These are phyloP conservation scores for Purpureocillium lavendulum DNA, from an alignment of 2,329 filamentous ascomycete species.

Conservation along the genomic window DNA sequence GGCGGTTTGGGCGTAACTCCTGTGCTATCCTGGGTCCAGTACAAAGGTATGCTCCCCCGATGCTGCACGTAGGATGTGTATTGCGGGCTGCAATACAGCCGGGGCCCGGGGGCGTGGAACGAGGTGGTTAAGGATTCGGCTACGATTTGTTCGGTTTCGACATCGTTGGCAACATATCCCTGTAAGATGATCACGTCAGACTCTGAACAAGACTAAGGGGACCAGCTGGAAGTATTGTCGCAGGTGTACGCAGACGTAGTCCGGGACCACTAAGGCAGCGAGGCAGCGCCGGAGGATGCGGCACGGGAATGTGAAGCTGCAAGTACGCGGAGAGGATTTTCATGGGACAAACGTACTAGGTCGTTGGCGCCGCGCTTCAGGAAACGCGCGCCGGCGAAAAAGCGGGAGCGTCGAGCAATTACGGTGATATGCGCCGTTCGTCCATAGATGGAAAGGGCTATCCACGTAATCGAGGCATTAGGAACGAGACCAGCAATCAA, in stretches of 20 bases:
- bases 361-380: constrained; percentile 94
- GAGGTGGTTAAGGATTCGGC: constrained; percentile 91
- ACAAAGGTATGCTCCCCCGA: constrained; percentile 88
- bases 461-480: not conserved
- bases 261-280: too few relatives aligned
- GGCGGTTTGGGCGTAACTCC: constrained; percentile 94
- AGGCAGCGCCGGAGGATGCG: too few relatives aligned
- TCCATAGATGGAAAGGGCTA: constrained; percentile 74
- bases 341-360: constrained; percentile 31
- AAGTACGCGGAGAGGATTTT: not conserved
- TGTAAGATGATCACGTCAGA: constrained; percentile 12
- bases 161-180: constrained; percentile 95
- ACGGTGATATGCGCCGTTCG: constrained; percentile 86
- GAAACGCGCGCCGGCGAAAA: constrained; percentile 90
- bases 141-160: constrained; percentile 97
- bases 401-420: constrained; percentile 83
- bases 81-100: constrained; percentile 77
- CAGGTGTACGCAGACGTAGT: too few relatives aligned
- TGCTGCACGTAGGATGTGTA: constrained; percentile 98
- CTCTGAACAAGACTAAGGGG: not conserved
- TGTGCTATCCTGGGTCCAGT: constrained; percentile 95
- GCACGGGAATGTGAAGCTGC: not conserved
- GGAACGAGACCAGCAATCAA: not conserved
- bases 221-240: too few relatives aligned
- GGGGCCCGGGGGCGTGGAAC: constrained; percentile 83